Evolutionary conservation across 441 rosid species (phyloP).

Genomic region (Adansonia madagascariensis): DNA sequence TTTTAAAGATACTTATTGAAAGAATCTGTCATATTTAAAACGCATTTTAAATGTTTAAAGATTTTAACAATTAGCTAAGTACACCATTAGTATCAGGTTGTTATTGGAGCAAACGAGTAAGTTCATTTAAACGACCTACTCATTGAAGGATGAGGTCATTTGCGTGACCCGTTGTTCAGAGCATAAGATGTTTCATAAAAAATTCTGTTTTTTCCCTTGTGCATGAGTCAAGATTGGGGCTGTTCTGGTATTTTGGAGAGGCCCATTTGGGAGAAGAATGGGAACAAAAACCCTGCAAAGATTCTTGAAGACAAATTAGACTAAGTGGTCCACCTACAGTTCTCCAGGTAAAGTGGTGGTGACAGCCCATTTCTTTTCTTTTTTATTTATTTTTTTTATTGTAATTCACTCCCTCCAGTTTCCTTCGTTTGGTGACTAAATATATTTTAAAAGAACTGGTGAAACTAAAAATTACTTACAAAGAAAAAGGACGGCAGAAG

Average conservation of each 20-base stretch:
- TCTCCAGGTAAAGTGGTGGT: constrained; percentile 24
- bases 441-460: neutral
- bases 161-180: no score
- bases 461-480: no score
- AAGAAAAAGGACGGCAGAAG: no score
- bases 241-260: constrained; percentile 18
- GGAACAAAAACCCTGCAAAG: constrained; percentile 47
- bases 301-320: constrained; percentile 38
- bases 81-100: no score
- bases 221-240: constrained; percentile 27
- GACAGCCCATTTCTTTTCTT: neutral
- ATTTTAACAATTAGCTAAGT: no score
- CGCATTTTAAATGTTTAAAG: no score
- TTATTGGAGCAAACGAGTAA: no score
- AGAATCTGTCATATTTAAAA: no score
- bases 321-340: constrained; percentile 43
- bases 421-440: neutral
- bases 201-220: neutral
- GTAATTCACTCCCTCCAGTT: neutral
- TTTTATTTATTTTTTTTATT: neutral
- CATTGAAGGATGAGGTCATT: no score
- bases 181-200: neutral
- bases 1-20: no score
- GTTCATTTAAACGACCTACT: no score
- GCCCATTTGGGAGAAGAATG: constrained; percentile 27